phyloP scores from a whole-genome alignment of 805 yeast genomes.

The Kregervanrija pseudodelftensis region DNA sequence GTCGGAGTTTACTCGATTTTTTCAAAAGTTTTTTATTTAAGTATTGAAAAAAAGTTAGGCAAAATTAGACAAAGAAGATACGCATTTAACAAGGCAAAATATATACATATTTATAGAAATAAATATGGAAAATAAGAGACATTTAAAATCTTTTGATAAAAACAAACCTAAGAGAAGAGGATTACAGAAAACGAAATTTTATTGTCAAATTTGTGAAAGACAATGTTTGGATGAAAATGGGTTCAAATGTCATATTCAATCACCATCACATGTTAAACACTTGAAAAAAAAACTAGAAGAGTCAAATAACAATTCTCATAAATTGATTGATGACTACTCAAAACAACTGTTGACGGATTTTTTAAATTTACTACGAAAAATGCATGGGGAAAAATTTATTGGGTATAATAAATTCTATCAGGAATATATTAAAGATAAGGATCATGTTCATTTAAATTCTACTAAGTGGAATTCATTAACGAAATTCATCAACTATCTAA shows the following conservation, averaged over 20 bases:
- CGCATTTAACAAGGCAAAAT: too few species aligned
- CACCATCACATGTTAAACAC: conserved; percentile 68
- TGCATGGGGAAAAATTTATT: conserved; percentile 76
- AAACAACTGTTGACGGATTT: conserved; percentile 57
- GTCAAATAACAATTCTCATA: conserved; percentile 29
- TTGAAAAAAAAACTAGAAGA: conserved; percentile 38
- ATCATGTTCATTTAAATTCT: conserved; percentile 87
- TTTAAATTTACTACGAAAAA: conserved; percentile 47
- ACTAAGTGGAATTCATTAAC: conserved; percentile 73
- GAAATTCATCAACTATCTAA: conserved; percentile 57
- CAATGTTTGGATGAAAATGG: conserved; percentile 98
- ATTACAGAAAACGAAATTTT: conserved; percentile 76
- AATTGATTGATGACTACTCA: conserved; percentile 49
- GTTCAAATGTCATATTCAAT: conserved; percentile 77
- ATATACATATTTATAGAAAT: too few species aligned
- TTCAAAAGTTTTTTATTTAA: too few species aligned
- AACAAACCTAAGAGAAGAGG: conserved; percentile 43
- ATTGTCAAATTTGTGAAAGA: conserved; percentile 86
- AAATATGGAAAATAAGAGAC: too few species aligned
- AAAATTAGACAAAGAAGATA: too few species aligned
- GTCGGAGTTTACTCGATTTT: too few species aligned
- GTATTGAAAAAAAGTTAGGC: too few species aligned
- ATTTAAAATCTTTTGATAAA: too few species aligned
- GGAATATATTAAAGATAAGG: conserved; percentile 74
- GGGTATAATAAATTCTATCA: conserved; percentile 85